Evolutionary conservation across 768 basidiomycete species (phyloP).

Genomic region (Holtermannia corniformis): DNA sequence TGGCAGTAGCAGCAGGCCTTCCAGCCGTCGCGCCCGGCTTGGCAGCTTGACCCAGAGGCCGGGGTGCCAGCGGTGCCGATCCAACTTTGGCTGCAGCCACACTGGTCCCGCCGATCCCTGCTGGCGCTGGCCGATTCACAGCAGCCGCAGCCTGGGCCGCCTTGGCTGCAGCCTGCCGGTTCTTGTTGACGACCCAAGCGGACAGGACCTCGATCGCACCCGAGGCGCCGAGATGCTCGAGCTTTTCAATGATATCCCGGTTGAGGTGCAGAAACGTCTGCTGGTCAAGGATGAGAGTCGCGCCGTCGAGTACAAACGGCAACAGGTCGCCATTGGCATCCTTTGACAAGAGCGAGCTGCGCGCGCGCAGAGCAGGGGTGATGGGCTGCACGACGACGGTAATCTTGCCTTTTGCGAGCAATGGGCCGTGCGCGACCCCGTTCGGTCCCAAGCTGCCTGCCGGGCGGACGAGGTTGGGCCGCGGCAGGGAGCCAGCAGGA

Average conservation of each 20-base stretch:
- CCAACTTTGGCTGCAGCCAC: background rate
- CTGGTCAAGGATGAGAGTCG: constrained; percentile 25
- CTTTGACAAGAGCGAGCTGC: constrained; percentile 17
- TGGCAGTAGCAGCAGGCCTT: background rate
- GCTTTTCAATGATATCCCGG: constrained; percentile 23
- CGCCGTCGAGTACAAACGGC: constrained; percentile 30
- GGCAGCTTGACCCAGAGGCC: background rate
- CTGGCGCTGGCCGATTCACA: background rate
- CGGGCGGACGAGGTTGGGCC: background rate
- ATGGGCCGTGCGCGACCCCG: no score
- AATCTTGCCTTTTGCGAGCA: constrained; percentile 24
- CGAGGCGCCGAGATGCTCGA: constrained; percentile 24
- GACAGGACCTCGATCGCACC: constrained; percentile 30
- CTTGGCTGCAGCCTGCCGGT: constrained; percentile 19
- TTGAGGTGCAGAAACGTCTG: constrained; percentile 29
- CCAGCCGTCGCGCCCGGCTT: background rate
- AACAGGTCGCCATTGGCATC: constrained; percentile 27
- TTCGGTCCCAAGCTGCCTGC: background rate
- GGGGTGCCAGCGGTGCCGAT: background rate
- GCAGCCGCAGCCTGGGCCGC: constrained; percentile 12
- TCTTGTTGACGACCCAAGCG: constrained; percentile 33
- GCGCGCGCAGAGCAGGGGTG: constrained; percentile 25
- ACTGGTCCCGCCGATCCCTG: background rate
- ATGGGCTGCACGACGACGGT: constrained; percentile 25
- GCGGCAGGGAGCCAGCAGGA: background rate